These are phyloP conservation scores for Lolium multiflorum DNA, from an alignment of 176 grass and related monocot genomes.

Conservation along the genomic window DNA sequence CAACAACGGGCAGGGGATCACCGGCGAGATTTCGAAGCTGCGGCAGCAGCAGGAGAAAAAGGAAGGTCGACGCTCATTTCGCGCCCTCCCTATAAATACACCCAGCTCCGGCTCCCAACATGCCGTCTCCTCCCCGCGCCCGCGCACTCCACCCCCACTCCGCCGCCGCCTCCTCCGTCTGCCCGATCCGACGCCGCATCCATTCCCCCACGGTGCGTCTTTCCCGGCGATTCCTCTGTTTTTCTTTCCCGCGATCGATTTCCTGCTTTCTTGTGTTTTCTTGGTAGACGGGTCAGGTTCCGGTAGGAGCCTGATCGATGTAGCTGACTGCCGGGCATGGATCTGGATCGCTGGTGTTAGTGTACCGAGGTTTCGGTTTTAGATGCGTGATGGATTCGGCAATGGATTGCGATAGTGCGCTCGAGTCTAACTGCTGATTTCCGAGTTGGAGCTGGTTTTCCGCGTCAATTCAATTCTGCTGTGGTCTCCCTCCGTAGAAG, in stretches of 20 bases:
- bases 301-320: not conserved
- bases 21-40: slow-evolving; percentile 1
- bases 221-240: not conserved
- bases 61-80: not conserved
- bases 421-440: not conserved
- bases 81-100: slow-evolving; percentile 28
- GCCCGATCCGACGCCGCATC: not conserved
- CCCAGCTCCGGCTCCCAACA: not conserved
- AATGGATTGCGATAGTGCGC: not conserved
- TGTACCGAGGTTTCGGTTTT: not conserved
- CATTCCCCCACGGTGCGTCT: not conserved
- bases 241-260: not conserved
- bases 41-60: slow-evolving; percentile 4
- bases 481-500: not conserved
- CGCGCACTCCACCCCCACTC: not conserved
- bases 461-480: not conserved
- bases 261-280: not conserved
- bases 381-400: not conserved
- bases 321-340: slow-evolving; percentile 11
- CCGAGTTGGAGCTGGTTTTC: not conserved
- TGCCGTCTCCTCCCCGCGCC: slow-evolving; percentile 13
- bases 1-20: not conserved
- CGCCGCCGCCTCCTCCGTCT: not conserved
- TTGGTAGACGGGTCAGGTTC: not conserved
- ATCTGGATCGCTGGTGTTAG: not conserved